Conservation (phyloP, 2,329 filamentous ascomycete genomes). For the Colletotrichum caudatum region DNA sequence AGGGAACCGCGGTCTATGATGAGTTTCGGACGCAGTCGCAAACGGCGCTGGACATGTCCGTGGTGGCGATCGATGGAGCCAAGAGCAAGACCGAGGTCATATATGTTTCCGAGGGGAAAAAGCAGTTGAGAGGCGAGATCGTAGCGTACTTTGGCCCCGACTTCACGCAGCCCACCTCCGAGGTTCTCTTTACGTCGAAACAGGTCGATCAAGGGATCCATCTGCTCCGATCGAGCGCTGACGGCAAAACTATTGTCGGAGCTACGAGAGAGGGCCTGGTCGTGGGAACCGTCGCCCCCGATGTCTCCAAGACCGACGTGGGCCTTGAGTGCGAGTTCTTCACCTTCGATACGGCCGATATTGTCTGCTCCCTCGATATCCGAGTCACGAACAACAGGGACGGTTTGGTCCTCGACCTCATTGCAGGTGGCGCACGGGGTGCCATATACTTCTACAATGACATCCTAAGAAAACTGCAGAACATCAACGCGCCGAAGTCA, state of each 20-base stretch:
- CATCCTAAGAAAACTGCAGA: slow-evolving; percentile 70
- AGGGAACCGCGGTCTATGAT: slow-evolving; percentile 56
- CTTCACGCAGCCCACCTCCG: slow-evolving; percentile 48
- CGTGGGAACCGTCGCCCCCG: slow-evolving; percentile 64
- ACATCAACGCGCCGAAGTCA: slow-evolving; percentile 51
- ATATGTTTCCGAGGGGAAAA: slow-evolving; percentile 37
- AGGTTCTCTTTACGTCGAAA: slow-evolving; percentile 53
- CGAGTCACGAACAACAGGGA: slow-evolving; percentile 54
- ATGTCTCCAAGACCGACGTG: slow-evolving; percentile 49
- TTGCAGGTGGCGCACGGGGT: slow-evolving; percentile 81
- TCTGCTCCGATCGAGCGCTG: slow-evolving; percentile 61
- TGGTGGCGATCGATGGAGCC: slow-evolving; percentile 55
- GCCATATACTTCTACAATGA: slow-evolving; percentile 86
- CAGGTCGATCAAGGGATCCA: slow-evolving; percentile 53
- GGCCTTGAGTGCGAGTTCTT: slow-evolving; percentile 67
- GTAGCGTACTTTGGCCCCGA: slow-evolving; percentile 58
- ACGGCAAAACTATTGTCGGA: slow-evolving; percentile 68
- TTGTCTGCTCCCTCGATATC: slow-evolving; percentile 76
- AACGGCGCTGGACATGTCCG: slow-evolving; percentile 60
- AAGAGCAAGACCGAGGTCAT: slow-evolving; percentile 58
- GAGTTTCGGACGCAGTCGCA: slow-evolving; percentile 58
- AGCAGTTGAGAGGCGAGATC: slow-evolving; percentile 49
- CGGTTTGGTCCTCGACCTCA: slow-evolving; percentile 72
- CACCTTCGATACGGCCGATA: slow-evolving; percentile 70
- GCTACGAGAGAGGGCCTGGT: slow-evolving; percentile 62